Base-by-base conservation (phyloP, 345 rosid species). In the Limnanthes douglasii region DNA sequence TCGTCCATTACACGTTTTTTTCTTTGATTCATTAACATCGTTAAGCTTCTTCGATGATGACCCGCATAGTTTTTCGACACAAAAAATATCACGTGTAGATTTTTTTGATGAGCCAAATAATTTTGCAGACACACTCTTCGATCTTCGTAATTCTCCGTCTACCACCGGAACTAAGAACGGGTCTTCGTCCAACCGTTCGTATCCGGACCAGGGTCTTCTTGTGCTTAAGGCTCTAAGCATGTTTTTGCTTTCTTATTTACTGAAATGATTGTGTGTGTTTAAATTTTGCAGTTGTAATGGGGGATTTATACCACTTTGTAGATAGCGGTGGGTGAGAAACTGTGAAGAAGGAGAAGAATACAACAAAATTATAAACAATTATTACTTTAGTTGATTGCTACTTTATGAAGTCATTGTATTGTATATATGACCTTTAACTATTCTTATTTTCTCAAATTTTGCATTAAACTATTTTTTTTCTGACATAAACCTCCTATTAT, bases 161-260 rank as follows among this genome's bases (percentile, higher is more conserved):
- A 59, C 40, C 14, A 57, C n/a, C n/a, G n/a, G 39, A 49, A 50
- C 44, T 4, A 50, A 43, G 13, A 46, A 44, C 0, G 76, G 39
- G 39, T 70, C 70, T 21, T 57, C 67, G 4, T 31, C 65, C 2
- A 76, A 25, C 41, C 57, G 53, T 28, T 76, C 78, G 18, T 81
- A 81, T 23, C 68, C 59, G 33, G 40, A 33, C 12, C 35, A 50
- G 45, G 53, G 52, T 57, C 66, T 48, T 17, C 72, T 61, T 3
- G 72, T 65, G 53, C 75, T 81, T 30, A 73, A 43, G 31, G 80
- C 69, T 68, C 86, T 63, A 14, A 76, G 31, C 86, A 81, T 70
- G 49, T 51, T 32, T 56, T 3, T 11, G 8, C 15, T 15, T 15
- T 8, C 3, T 33, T 33, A 10, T 11, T 11, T 33, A n/a, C n/a